These are phyloP conservation scores for Syzygium aqueum DNA, from an alignment of 345 rosid genomes.

Conservation along the genomic window DNA sequence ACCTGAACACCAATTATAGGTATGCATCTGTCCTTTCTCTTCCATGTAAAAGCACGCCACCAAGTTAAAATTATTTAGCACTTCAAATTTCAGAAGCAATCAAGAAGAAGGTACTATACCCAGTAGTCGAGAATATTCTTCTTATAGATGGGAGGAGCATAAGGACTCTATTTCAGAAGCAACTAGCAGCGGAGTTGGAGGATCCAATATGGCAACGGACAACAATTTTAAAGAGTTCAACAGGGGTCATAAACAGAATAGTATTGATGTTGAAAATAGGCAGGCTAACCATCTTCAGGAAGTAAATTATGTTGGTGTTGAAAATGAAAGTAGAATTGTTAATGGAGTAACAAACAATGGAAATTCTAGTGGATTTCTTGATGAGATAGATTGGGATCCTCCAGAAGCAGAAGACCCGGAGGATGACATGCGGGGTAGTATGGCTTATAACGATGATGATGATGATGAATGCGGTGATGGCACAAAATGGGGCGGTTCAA, in stretches of 20 bases:
- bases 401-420: constrained; percentile 72
- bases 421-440: constrained; percentile 44
- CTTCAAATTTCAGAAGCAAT: constrained; percentile 27
- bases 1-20: constrained; percentile 44
- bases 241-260: constrained; percentile 12
- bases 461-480: constrained; percentile 72
- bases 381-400: constrained; percentile 68
- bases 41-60: not conserved
- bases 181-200: constrained; percentile 15
- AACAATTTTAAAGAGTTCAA: constrained; percentile 11
- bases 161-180: constrained; percentile 12
- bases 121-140: constrained; percentile 22
- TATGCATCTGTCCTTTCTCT: constrained; percentile 11
- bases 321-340: constrained; percentile 8
- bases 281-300: constrained; percentile 19
- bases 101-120: constrained; percentile 37
- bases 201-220: constrained; percentile 17
- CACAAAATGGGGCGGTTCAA: constrained; percentile 48
- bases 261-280: constrained; percentile 31
- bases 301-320: constrained; percentile 11
- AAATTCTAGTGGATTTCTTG: constrained; percentile 5
- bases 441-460: constrained; percentile 49
- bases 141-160: not conserved
- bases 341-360: constrained; percentile 20
- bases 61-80: not conserved